Percentiles rank a stretch among this genome's conserved stretches.
Evolutionary conservation across 176 grass and related monocot species (phyloP).

Genomic region (Juncus inflexus): DNA sequence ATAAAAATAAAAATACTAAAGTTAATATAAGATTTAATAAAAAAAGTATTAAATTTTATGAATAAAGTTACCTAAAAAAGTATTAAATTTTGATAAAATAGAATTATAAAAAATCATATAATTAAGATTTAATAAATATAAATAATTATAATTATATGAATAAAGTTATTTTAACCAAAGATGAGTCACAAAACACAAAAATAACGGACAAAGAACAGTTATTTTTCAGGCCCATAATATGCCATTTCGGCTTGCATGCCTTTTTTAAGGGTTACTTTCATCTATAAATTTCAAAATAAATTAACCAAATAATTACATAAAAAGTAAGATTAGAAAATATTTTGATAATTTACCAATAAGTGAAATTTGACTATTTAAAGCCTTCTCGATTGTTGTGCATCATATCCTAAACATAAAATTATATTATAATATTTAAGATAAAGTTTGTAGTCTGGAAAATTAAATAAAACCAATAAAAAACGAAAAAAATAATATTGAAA

Average conservation of each 20-base stretch:
- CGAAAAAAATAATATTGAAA: background rate
- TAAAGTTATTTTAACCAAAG: conserved; percentile 42
- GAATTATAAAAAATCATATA: background rate
- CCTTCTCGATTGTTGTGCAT: conserved; percentile 56
- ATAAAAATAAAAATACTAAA: too few species aligned
- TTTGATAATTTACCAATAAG: conserved; percentile 56
- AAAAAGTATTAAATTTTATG: too few species aligned
- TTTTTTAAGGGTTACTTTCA: conserved; percentile 55
- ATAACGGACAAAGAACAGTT: conserved; percentile 89
- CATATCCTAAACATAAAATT: conserved; percentile 49
- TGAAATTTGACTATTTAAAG: conserved; percentile 41
- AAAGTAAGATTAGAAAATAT: conserved; percentile 14
- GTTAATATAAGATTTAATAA: too few species aligned
- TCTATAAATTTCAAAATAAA: conserved; percentile 43
- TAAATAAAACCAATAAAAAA: conserved; percentile 9
- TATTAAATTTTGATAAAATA: background rate
- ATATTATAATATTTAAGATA: conserved; percentile 11
- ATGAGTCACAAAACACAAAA: conserved; percentile 62
- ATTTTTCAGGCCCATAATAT: conserved; percentile 25
- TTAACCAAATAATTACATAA: background rate
- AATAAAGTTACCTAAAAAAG: too few species aligned
- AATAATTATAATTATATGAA: background rate
- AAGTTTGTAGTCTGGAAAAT: background rate
- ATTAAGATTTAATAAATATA: conserved; percentile 15
- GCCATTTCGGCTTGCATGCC: conserved; percentile 76